These are phyloP conservation scores for Bocquillonia castaneifolia DNA, from an alignment of 441 rosid species.

Conservation along the genomic window DNA sequence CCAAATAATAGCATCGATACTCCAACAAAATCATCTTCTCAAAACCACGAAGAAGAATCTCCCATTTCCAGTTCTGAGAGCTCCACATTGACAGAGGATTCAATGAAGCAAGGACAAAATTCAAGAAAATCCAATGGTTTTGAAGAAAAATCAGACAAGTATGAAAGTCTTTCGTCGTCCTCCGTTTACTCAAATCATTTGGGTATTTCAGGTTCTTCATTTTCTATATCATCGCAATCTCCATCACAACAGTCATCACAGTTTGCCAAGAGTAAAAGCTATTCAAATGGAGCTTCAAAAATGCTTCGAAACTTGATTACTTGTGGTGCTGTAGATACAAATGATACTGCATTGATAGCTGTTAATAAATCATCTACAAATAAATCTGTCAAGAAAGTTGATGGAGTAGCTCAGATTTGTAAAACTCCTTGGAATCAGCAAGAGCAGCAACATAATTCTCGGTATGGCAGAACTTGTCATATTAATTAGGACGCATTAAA, in stretches of 20 bases:
- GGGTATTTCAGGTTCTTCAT: conserved; percentile 21
- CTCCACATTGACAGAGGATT: conserved; percentile 45
- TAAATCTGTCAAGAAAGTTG: background rate
- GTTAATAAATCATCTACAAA: conserved; percentile 14
- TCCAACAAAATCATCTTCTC: conserved; percentile 18
- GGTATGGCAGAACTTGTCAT: background rate
- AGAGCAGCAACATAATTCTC: conserved; percentile 26
- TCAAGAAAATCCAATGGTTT: conserved; percentile 2
- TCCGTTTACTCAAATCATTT: conserved; percentile 2
- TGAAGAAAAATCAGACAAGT: background rate
- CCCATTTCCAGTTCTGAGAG: conserved; percentile 37
- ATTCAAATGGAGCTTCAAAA: conserved; percentile 36
- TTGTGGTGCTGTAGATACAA: conserved; percentile 50
- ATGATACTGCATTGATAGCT: conserved; percentile 41
- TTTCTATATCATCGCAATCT: conserved; percentile 9
- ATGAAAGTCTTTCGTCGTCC: conserved; percentile 4
- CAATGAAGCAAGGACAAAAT: conserved; percentile 33
- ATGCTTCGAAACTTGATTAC: conserved; percentile 42
- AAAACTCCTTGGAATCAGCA: conserved; percentile 37
- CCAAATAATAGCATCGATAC: background rate
- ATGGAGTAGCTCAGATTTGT: background rate
- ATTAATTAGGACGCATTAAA: too few species aligned
- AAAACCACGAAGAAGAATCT: conserved; percentile 28
- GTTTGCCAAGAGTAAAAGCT: conserved; percentile 30
- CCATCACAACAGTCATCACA: conserved; percentile 19